Conservation (phyloP, 1,284 basidiomycete genomes). For the Sparassis latifolia region DNA sequence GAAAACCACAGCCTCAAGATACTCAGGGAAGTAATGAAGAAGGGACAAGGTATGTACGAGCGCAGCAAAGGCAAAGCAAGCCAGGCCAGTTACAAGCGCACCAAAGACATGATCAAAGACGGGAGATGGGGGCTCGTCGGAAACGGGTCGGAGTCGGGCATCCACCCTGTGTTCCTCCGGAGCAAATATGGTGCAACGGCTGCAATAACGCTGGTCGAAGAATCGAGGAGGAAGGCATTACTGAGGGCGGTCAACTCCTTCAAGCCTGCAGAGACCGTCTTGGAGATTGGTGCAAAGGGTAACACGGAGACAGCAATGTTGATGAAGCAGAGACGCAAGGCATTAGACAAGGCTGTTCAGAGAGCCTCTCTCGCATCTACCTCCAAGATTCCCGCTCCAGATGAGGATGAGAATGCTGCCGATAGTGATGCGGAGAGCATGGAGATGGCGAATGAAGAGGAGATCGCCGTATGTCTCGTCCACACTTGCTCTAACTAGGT, state of each 20-base stretch:
- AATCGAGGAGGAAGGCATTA: constrained; percentile 60
- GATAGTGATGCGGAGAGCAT: constrained; percentile 31
- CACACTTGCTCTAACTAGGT: not conserved
- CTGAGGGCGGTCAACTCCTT: constrained; percentile 79
- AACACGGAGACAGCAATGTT: constrained; percentile 59
- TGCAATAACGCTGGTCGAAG: constrained; percentile 25
- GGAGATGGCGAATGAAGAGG: constrained; percentile 72
- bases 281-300: constrained; percentile 80
- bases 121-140: constrained; percentile 60
- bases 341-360: constrained; percentile 59
- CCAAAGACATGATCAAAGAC: constrained; percentile 82
- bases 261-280: constrained; percentile 84
- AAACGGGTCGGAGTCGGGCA: constrained; percentile 47
- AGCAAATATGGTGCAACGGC: constrained; percentile 19
- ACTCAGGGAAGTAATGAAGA: constrained; percentile 83
- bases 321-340: constrained; percentile 87
- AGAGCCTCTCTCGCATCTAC: constrained; percentile 35
- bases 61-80: constrained; percentile 89
- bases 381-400: constrained; percentile 27
- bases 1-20: constrained; percentile 62
- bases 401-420: constrained; percentile 29
- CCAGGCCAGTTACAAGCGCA: constrained; percentile 78
- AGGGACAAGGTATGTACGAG: constrained; percentile 93
- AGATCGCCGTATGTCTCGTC: constrained; percentile 54
- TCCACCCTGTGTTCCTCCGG: constrained; percentile 63